These are phyloP conservation scores for Polyporus arcularius DNA, from an alignment of 768 basidiomycete species.

Conservation along the genomic window DNA sequence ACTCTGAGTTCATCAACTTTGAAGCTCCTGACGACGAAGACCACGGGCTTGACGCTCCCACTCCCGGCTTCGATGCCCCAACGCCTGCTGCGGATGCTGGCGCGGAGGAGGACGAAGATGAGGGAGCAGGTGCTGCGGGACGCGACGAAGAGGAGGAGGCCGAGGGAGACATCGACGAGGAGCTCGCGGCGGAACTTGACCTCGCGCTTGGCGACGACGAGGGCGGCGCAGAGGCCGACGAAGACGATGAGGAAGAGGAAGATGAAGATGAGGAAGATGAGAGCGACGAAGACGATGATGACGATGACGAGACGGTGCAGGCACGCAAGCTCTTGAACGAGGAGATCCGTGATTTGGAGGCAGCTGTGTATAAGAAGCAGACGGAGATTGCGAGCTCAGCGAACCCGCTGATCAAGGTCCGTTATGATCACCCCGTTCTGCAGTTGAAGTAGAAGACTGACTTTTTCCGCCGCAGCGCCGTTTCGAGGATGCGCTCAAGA, in stretches of 20 bases:
- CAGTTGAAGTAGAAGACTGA: no score
- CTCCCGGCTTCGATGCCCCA: conserved; percentile 64
- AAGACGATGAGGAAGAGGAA: conserved; percentile 68
- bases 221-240: conserved; percentile 63
- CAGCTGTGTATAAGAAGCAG: conserved; percentile 83
- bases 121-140: conserved; percentile 51
- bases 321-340: conserved; percentile 81
- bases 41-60: conserved; percentile 57
- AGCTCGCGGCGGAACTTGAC: conserved; percentile 85
- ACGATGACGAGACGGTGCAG: conserved; percentile 73
- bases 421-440: conserved; percentile 7
- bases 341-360: conserved; percentile 87
- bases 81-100: conserved; percentile 60
- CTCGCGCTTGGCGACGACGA: conserved; percentile 71
- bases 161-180: conserved; percentile 86
- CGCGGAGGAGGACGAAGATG: conserved; percentile 52
- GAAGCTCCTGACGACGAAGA: conserved; percentile 34
- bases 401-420: conserved; percentile 85
- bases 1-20: conserved; percentile 81
- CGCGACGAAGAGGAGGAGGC: conserved; percentile 57
- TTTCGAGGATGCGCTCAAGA: conserved; percentile 90
- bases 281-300: conserved; percentile 74
- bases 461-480: conserved; percentile 59
- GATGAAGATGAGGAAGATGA: conserved; percentile 43
- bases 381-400: conserved; percentile 80